Evolutionary conservation across 148 eudicot genomes (phyloP).

Genomic region (Chenopodium suecicum): DNA sequence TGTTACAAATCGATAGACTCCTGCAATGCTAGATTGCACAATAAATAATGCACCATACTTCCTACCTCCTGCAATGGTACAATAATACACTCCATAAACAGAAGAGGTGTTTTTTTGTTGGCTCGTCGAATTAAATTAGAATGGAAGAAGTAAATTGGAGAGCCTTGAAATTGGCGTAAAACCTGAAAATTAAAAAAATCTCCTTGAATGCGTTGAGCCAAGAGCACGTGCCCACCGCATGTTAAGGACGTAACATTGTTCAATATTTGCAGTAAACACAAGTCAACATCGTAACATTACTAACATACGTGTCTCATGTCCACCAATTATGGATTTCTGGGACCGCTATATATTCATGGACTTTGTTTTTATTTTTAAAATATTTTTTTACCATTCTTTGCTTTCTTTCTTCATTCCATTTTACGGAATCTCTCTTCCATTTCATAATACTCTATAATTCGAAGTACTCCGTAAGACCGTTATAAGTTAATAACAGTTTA

Average conservation of each 20-base stretch:
- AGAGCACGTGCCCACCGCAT: conserved; percentile 1
- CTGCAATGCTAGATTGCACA: too few species aligned
- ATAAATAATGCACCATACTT: too few species aligned
- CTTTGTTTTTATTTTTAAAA: too few species aligned
- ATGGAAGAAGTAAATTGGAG: neutral
- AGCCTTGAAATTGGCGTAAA: neutral
- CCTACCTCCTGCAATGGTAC: too few species aligned
- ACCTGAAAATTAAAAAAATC: neutral
- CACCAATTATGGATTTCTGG: neutral
- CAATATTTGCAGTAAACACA: neutral
- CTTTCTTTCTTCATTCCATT: too few species aligned
- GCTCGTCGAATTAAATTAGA: neutral
- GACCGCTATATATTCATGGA: too few species aligned
- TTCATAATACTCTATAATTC: too few species aligned
- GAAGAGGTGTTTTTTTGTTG: conserved; percentile 10
- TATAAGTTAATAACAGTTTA: too few species aligned
- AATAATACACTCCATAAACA: neutral
- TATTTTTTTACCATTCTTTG: too few species aligned
- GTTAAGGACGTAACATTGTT: neutral
- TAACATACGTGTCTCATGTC: conserved; percentile 1
- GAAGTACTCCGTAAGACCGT: too few species aligned
- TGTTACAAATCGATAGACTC: too few species aligned
- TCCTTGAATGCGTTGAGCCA: neutral
- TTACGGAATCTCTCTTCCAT: too few species aligned
- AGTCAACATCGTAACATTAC: neutral